Evolutionary conservation across 768 basidiomycete species (phyloP).

Genomic region (Xerocomus brunneocitrinus): DNA sequence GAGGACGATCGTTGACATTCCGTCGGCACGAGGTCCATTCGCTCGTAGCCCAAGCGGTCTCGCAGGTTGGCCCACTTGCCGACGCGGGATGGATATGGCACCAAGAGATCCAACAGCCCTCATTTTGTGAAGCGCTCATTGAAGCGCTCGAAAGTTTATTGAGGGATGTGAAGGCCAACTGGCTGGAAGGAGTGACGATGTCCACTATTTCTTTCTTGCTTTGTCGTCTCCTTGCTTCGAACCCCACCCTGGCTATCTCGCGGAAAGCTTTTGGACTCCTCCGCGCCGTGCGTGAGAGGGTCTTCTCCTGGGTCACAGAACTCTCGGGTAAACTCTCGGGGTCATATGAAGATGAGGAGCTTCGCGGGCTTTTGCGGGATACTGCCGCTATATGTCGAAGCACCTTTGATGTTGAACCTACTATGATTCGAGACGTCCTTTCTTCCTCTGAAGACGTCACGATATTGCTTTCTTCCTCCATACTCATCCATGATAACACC

Average conservation of each 20-base stretch:
- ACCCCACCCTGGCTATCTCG: constrained; percentile 8
- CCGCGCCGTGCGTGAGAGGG: constrained; percentile 25
- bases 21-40: constrained; percentile 36
- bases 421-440: constrained; percentile 11
- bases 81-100: constrained; percentile 36
- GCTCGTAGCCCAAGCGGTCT: constrained; percentile 40
- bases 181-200: constrained; percentile 33
- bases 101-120: constrained; percentile 24
- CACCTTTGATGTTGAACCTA: constrained; percentile 27
- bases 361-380: constrained; percentile 13
- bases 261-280: constrained; percentile 24
- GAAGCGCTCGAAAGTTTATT: constrained; percentile 32
- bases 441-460: constrained; percentile 20
- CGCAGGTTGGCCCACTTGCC: constrained; percentile 36
- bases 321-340: constrained; percentile 20
- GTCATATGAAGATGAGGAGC: background rate
- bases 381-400: constrained; percentile 20
- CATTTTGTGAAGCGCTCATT: constrained; percentile 34
- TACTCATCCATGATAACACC: constrained; percentile 31
- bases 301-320: constrained; percentile 36
- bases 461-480: constrained; percentile 30
- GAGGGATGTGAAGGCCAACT: constrained; percentile 34
- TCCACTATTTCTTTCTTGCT: constrained; percentile 31
- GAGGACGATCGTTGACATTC: constrained; percentile 35
- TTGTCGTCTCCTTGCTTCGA: constrained; percentile 33